These are phyloP conservation scores for Podaxis sp. DNA, from an alignment of 768 basidiomycete species.

Conservation along the genomic window DNA sequence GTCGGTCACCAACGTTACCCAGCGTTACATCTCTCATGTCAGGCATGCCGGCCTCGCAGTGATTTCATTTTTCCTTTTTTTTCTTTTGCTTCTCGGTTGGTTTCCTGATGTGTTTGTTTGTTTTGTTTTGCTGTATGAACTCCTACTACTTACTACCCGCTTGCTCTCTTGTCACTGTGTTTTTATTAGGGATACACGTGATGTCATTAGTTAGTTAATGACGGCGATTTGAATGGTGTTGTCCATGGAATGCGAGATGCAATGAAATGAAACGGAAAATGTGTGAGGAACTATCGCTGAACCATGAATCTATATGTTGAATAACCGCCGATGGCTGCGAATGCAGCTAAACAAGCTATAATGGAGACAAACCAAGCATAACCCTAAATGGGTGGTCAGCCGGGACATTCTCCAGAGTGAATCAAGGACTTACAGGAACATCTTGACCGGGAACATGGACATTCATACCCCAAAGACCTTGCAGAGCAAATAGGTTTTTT, in stretches of 20 bases:
- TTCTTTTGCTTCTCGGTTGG: slow-evolving; percentile 1
- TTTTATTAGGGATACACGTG: slow-evolving; percentile 8
- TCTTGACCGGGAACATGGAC: slow-evolving; percentile 92
- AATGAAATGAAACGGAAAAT: not conserved
- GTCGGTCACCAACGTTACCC: slow-evolving; percentile 22
- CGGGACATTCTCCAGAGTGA: not conserved
- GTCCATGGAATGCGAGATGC: not conserved
- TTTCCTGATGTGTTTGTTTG: not conserved
- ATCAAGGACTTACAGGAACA: slow-evolving; percentile 30
- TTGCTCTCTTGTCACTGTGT: not conserved
- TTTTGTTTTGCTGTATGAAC: not conserved
- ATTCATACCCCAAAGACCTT: slow-evolving; percentile 98
- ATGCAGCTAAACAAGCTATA: slow-evolving; percentile 71
- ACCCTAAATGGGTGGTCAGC: slow-evolving; percentile 26
- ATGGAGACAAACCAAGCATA: slow-evolving; percentile 89
- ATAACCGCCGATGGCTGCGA: slow-evolving; percentile 80
- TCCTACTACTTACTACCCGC: slow-evolving; percentile 8
- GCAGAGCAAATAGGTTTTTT: not conserved
- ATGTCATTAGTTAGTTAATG: slow-evolving; percentile 1
- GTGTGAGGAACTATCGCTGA: slow-evolving; percentile 20
- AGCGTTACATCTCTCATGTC: slow-evolving; percentile 22
- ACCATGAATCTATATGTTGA: slow-evolving; percentile 77
- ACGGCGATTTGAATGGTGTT: not conserved
- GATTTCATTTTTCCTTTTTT: not conserved
- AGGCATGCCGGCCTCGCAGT: slow-evolving; percentile 5